Evolutionary conservation across 192 early-diverging fungal genomes (phyloP).

Genomic region (Linnemannia hyalina): DNA sequence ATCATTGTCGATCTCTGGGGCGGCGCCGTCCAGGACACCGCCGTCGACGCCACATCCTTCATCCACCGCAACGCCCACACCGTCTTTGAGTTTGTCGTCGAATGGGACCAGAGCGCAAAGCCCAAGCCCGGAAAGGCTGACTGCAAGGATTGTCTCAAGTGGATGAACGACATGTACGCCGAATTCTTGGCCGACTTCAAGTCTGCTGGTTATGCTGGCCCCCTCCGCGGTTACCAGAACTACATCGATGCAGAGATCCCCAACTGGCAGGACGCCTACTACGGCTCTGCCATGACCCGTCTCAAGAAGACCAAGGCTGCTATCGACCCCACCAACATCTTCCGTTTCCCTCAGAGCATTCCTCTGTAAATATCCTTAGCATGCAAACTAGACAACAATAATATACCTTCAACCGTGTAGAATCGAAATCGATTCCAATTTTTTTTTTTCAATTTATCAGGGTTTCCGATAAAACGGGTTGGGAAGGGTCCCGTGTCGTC

Average conservation of each 20-base stretch:
- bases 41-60: constrained; percentile 40
- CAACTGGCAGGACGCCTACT: constrained; percentile 55
- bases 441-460: too few relatives aligned
- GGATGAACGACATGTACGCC: constrained; percentile 46
- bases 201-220: neutral
- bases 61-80: constrained; percentile 48
- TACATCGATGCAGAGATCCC: constrained; percentile 57
- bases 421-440: too few relatives aligned
- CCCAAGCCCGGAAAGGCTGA: constrained; percentile 43
- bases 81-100: constrained; percentile 57
- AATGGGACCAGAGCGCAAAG: constrained; percentile 34
- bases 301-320: constrained; percentile 45
- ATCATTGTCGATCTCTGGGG: constrained; percentile 60
- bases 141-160: constrained; percentile 38
- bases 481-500: too few relatives aligned
- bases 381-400: neutral
- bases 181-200: constrained; percentile 54
- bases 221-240: constrained; percentile 53
- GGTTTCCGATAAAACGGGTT: too few relatives aligned
- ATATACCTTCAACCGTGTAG: too few relatives aligned
- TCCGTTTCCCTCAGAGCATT: constrained; percentile 58
- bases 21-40: constrained; percentile 25
- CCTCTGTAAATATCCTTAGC: constrained; percentile 31
- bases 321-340: constrained; percentile 48
- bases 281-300: constrained; percentile 38